Evolutionary conservation across 2,329 filamentous ascomycete genomes (phyloP).

Genomic region (Tolypocladium endophyticum): DNA sequence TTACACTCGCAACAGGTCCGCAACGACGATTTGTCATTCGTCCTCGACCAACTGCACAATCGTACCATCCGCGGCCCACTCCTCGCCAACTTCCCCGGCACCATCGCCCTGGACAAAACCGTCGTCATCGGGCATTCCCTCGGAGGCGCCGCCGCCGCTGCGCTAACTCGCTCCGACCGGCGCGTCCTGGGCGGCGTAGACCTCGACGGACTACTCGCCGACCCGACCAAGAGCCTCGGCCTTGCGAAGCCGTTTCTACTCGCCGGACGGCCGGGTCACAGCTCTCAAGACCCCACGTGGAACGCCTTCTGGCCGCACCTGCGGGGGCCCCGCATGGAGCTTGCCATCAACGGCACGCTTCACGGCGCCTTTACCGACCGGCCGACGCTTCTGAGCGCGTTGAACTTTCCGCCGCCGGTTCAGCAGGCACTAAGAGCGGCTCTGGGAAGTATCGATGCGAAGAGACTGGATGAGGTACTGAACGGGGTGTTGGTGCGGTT

Average conservation of each 20-base stretch:
- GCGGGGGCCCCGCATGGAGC: slow-evolving; percentile 12
- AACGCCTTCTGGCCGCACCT: slow-evolving; percentile 16
- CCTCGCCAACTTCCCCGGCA: slow-evolving; percentile 11
- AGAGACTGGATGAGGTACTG: slow-evolving; percentile 9
- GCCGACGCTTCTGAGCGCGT: slow-evolving; percentile 12
- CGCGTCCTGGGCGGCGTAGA: slow-evolving; percentile 25
- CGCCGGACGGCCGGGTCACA: slow-evolving; percentile 18
- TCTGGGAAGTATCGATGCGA: slow-evolving; percentile 7
- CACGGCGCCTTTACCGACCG: slow-evolving; percentile 23
- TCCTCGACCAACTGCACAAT: slow-evolving; percentile 18
- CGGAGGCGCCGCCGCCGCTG: slow-evolving; percentile 25
- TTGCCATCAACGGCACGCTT: slow-evolving; percentile 12
- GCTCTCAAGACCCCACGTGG: slow-evolving; percentile 20
- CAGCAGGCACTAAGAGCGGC: slow-evolving; percentile 2
- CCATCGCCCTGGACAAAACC: slow-evolving; percentile 9
- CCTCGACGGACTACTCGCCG: slow-evolving; percentile 27
- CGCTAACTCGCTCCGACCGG: background rate
- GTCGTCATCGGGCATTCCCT: slow-evolving; percentile 27
- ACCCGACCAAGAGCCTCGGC: slow-evolving; percentile 6
- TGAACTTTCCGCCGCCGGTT: slow-evolving; percentile 9
- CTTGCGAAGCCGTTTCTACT: slow-evolving; percentile 15
- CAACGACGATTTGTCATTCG: slow-evolving; percentile 24
- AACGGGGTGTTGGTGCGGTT: slow-evolving; percentile 11
- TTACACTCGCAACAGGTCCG: slow-evolving; percentile 11
- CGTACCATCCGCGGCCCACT: slow-evolving; percentile 6